phyloP scores from a whole-genome alignment of 768 basidiomycete species.

The Termitomyces sp. region DNA sequence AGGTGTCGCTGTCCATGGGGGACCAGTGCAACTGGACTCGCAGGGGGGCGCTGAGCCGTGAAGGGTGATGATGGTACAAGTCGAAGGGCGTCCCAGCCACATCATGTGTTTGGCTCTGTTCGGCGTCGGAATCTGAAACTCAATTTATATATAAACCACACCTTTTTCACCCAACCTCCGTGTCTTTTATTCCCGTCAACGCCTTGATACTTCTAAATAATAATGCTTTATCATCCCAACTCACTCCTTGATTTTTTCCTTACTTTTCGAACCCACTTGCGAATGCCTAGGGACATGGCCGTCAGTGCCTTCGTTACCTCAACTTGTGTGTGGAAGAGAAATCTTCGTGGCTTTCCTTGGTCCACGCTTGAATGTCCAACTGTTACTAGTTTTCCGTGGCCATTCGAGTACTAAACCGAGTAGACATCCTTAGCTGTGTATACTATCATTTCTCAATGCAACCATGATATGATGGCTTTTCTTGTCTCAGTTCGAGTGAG shows the following conservation, averaged over 20 bases:
- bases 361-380: slow-evolving; percentile 77
- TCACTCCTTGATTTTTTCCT: slow-evolving; percentile 9
- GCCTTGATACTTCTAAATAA: background rate
- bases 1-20: slow-evolving; percentile 60
- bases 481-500: background rate
- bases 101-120: slow-evolving; percentile 28
- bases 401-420: slow-evolving; percentile 78
- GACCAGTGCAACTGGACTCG: slow-evolving; percentile 17
- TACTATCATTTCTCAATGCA: background rate
- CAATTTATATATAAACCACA: slow-evolving; percentile 1
- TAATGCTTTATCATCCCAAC: background rate
- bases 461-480: background rate
- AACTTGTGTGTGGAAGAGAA: slow-evolving; percentile 72
- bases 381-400: slow-evolving; percentile 39
- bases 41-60: slow-evolving; percentile 25
- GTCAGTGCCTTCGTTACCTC: slow-evolving; percentile 70
- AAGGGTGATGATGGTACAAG: slow-evolving; percentile 30
- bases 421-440: slow-evolving; percentile 27
- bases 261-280: slow-evolving; percentile 44
- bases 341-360: slow-evolving; percentile 34
- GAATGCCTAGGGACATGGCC: slow-evolving; percentile 75
- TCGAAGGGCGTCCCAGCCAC: slow-evolving; percentile 26
- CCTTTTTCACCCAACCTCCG: background rate
- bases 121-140: slow-evolving; percentile 20
- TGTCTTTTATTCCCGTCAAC: background rate